Evolutionary conservation across 108 stramenopile species (phyloP), one percentile per base, ranked within the genome.

Genomic region (Chaetoceros tenuissimus): DNA sequence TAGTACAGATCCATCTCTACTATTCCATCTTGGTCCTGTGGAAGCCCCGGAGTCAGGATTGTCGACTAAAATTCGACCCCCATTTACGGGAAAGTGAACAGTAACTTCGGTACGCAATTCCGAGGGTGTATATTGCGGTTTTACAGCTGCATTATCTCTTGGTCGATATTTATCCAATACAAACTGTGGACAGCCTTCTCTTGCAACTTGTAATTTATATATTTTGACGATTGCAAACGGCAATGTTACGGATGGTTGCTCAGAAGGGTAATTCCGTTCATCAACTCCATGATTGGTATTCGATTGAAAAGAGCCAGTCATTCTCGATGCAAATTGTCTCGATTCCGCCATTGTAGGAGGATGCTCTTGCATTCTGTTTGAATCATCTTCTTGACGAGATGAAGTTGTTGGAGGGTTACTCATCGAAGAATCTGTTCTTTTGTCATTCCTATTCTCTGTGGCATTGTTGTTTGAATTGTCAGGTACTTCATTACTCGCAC

Each of bases 61-160:
- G 5, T 40, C 8, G 34, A 51, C 49, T 51, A 24, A 80, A 51
- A 92, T 81, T 28, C 82, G 68, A 24, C 89, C 89, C 27, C 89
- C 89, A 20, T 74, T 63, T 30, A 55, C 29, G 18, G 89, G 89
- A 27, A 87, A 65, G 23, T 55, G 57, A 16, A 85, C 85, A 21
- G 58, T 53, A 13, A 92, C 82, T 59, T 72, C 63, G 3, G 80
- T 68, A 40, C 63, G 69, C 27, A 91, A 58, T 57, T 87, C 77
- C 7, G 50, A 44, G 1, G 81, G 57, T 20, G 69, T 63, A 8
- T 40, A 40, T 13, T 40, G 8, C 34, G 34, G 13, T 13, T 13
- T 5, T 10, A 40, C 34, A 40, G 34, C 8, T 40, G 34, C 8
- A 13, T 40, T 13, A 10, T 5, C 5, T 40, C 34, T 40, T 40